These are phyloP conservation scores for Phytophthora chlamydospora DNA, from an alignment of 352 stramenopile species.

Conservation along the genomic window DNA sequence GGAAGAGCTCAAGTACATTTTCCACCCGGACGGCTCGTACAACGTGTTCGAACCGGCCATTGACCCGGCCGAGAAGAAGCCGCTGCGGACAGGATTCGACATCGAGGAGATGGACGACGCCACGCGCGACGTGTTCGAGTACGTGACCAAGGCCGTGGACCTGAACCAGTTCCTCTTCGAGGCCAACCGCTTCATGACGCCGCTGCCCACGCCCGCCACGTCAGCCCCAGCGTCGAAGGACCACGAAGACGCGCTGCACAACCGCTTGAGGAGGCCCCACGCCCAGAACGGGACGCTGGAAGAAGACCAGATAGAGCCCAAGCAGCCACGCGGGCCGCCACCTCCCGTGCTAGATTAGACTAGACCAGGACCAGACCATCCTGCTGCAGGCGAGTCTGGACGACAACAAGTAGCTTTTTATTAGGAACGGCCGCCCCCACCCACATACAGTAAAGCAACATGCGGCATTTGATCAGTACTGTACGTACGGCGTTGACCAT, in stretches of 20 bases:
- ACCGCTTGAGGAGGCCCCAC: constrained; percentile 15
- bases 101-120: constrained; percentile 61
- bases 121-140: constrained; percentile 53
- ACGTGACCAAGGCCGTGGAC: constrained; percentile 61
- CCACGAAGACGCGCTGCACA: constrained; percentile 5
- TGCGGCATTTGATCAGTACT: constrained; percentile 13
- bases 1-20: constrained; percentile 78
- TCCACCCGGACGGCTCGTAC: constrained; percentile 65
- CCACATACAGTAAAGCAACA: constrained; percentile 24
- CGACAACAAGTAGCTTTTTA: constrained; percentile 32
- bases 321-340: constrained; percentile 24
- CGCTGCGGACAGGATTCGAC: constrained; percentile 64
- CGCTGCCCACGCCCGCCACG: constrained; percentile 12
- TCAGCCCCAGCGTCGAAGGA: neutral
- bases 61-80: constrained; percentile 61
- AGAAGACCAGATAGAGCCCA: constrained; percentile 27
- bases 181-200: constrained; percentile 65
- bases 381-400: constrained; percentile 13
- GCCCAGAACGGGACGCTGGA: constrained; percentile 22
- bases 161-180: constrained; percentile 79
- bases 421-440: constrained; percentile 20
- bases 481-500: constrained; percentile 14
- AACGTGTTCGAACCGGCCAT: constrained; percentile 62
- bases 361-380: constrained; percentile 24
- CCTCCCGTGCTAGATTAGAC: constrained; percentile 35